Base-by-base conservation (phyloP, 2,329 filamentous ascomycete genomes). In the Colletotrichum sp. region DNA sequence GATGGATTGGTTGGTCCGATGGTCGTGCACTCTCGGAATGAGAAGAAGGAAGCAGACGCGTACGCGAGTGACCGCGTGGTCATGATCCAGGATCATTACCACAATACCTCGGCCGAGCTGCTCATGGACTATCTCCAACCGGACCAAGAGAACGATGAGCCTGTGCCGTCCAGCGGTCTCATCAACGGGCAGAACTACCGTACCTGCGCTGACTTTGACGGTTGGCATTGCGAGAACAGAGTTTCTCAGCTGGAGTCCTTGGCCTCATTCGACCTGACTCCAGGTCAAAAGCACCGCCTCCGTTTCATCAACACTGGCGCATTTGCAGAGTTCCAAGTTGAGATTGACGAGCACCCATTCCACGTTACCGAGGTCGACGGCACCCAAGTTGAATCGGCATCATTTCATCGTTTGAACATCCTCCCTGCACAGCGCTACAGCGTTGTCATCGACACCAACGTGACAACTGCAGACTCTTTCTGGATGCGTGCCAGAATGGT, bases 1-100 rank as follows among this genome's bases (percentile, higher is more conserved):
- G 94, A 95, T 81, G 94, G 94, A 1, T 86, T 95, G 9, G 89
- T 93, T 7, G 93, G 92, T 0, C 91, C 93, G 0, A 84, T 95
- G 67, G 87, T 95, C 16, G 85, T 95, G n/a, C 89, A 94, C 74
- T 91, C 92, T 36, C 87, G 90, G 39, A 82, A 85, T 32, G 89
- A 87, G 57, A 76, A 74, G 2, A 16, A 13, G 9, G 30, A 30
- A 8, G 39, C 8, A 12, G 44, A 39, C 6, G 76, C 78, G 3
- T 85, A 85, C 57, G 79, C 77, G 10, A 81, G 81, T 1, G 93
- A 95, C 77, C 85, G 92, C 36, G 86, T 93, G 1, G 81, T 95
- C 21, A 93, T 94, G 77, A 84, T 95, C n/a, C 92, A 92, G 21
- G 94, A 95, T 79, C 94, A 94, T 87, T 95, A 95, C 75, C 93